phyloP scores from a whole-genome alignment of 2,329 filamentous ascomycete species.

The Alternaria arbusti region DNA sequence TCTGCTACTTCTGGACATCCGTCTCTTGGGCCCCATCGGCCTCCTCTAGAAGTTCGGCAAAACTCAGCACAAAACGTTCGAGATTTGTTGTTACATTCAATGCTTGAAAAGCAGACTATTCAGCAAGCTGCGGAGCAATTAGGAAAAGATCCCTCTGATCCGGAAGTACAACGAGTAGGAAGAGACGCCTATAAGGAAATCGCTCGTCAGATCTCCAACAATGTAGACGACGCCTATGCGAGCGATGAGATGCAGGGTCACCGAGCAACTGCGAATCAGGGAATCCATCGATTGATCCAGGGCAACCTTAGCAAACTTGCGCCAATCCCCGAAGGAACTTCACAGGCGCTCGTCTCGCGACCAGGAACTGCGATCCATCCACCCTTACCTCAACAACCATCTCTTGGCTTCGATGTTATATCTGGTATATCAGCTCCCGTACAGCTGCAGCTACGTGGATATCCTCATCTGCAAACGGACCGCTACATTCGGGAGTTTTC shows the following conservation, averaged over 20 bases:
- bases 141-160: constrained; percentile 39
- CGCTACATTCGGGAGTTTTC: constrained; percentile 43
- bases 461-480: constrained; percentile 40
- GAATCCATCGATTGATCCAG: constrained; percentile 42
- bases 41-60: constrained; percentile 22
- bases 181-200: constrained; percentile 49
- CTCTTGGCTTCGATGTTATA: constrained; percentile 17
- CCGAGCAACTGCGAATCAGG: constrained; percentile 45
- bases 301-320: constrained; percentile 33
- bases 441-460: constrained; percentile 30
- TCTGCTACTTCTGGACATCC: constrained; percentile 26
- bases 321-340: constrained; percentile 23
- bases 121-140: constrained; percentile 48
- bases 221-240: constrained; percentile 48
- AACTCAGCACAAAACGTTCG: constrained; percentile 36
- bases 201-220: constrained; percentile 45
- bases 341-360: constrained; percentile 32
- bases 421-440: constrained; percentile 22
- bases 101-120: constrained; percentile 54
- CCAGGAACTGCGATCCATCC: constrained; percentile 10
- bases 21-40: constrained; percentile 11
- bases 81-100: constrained; percentile 52
- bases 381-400: constrained; percentile 16
- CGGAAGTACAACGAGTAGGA: constrained; percentile 47
- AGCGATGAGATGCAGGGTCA: constrained; percentile 46